Base-by-base conservation (phyloP, 202 grass and related monocot species). In the Zizania palustris region DNA sequence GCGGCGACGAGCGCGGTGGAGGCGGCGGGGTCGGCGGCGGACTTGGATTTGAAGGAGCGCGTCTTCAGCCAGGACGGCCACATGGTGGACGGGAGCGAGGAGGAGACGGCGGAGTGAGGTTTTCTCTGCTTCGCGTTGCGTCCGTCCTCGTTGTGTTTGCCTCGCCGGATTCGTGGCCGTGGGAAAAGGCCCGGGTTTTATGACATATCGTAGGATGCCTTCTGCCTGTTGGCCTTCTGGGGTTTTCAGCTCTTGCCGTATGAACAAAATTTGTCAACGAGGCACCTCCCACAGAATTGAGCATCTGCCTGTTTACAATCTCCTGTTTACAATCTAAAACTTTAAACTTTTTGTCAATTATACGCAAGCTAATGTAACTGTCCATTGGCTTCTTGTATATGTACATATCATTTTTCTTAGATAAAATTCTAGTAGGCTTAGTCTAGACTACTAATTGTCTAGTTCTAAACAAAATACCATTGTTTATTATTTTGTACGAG, bases 21-120 rank as follows among this genome's bases (percentile, higher is more conserved):
- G 22, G 81, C n/a, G n/a, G n/a, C 8, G 38, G 45, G 11, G 37
- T 49, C 63, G 8, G 64, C 9, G 21, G 48, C 71, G 60, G 44
- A 3, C 6, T 69, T 16, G 65, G 74, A 6, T 16, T 44, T 19
- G 46, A 70, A 41, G 36, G 73, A 49, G 45, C 84, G 82, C 72
- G 71, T 80, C 85, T 88, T 93, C 12, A 81, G 68, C 74, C 87
- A 92, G 33, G 88, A 80, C 75, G 80, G 80, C 93, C 93, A 93
- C 90, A 93, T 96, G 34, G 74, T 42, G 50, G 62, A 7, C n/a
- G 16, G 37, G 60, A 3, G 64, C 12, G 43, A 49, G 41, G n/a
- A 34, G 16, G 53, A 45, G 15, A 48, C 7, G 5, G 11, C 9
- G 0, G 4, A n/a, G 5, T 18, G 61, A 10, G n/a, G 10, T 54